Percentiles rank a stretch among this genome's conserved stretches.
phyloP scores from a whole-genome alignment of 1,139 yeast genomes.

The Saccharomycopsis hybrid region DNA sequence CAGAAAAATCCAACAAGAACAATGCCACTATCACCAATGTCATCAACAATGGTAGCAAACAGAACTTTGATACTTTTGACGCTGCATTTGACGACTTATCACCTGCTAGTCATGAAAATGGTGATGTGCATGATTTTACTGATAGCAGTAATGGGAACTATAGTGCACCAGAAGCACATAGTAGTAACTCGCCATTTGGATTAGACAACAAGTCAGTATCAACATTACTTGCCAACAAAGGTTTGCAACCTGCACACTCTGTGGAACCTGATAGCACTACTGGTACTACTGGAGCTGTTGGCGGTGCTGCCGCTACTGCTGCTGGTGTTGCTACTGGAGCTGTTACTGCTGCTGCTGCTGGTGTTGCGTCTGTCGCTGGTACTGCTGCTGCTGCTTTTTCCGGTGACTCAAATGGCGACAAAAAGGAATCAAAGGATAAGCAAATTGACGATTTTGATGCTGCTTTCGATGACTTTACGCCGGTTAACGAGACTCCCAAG shows the following conservation, averaged over 20 bases:
- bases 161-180: not conserved
- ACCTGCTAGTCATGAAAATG: constrained; percentile 1
- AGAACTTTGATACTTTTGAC: constrained; percentile 9
- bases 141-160: not conserved
- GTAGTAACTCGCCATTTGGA: not conserved
- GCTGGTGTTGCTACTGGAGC: not conserved
- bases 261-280: not conserved
- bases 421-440: not conserved
- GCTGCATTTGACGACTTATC: constrained; percentile 14
- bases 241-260: not conserved
- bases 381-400: constrained; percentile 23
- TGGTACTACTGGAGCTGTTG: not conserved
- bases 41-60: constrained; percentile 3
- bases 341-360: no score
- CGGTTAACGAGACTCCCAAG: not conserved
- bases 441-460: constrained; percentile 13
- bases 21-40: not conserved
- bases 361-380: not conserved
- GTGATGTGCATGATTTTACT: not conserved
- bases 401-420: constrained; percentile 30
- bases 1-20: not conserved
- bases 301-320: not conserved
- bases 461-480: constrained; percentile 6
- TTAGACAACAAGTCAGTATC: constrained; percentile 1
- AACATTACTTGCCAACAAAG: not conserved